Base-by-base conservation (phyloP, 139 green algal species). In the Microglena sp. region DNA sequence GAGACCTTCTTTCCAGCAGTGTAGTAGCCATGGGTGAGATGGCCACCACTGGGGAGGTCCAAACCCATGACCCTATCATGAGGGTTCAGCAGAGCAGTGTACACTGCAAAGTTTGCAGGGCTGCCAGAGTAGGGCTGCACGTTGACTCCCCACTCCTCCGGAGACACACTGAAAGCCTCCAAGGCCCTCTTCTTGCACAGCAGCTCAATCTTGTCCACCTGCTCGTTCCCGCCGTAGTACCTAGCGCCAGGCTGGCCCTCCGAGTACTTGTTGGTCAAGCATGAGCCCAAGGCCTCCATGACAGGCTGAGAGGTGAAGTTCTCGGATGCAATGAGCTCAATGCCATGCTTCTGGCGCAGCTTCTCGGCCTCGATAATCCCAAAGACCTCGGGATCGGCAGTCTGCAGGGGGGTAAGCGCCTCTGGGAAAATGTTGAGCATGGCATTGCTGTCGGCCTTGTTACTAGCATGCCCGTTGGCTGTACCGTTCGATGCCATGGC, bases 61-160 rank as follows among this genome's bases (percentile, higher is more conserved):
- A 99, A 81, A 33, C 82, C 93, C 90, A 99, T 96, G 83, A 99
- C 96, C 68, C 93, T 86, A 72, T 99, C 94, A 67, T 98, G 92
- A 0, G 94, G 94, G 35, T 98, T 79, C 11, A 98, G 85, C 68
- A 99, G 80, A 24, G 90, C 94, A 32, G 92, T 98, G 88, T 97
- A 99, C 4, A 97, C 93, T 0, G 93, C 93, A 78, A 98, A 95
- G 79, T 98, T 98, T 36, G 93, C 93, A n/a, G 92, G 92, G 59
- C 82, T 89, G 80, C 94, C 94, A 1, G 90, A 97, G 67, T 97
- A 87, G 4, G 92, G 76, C 82, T 99, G 94, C 69, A 98, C 92
- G 63, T 96, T 96, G 53, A 96, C 92, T 33, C 90, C 92, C 92
- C 92, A 98, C 75, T 90, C 80, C 2, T 76, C 79, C 2, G 89